A percentile compares a stretch with the other conserved stretches of the same genome.
Conservation (phyloP, 192 early-diverging fungal genomes). For the Physocladia obscura region DNA sequence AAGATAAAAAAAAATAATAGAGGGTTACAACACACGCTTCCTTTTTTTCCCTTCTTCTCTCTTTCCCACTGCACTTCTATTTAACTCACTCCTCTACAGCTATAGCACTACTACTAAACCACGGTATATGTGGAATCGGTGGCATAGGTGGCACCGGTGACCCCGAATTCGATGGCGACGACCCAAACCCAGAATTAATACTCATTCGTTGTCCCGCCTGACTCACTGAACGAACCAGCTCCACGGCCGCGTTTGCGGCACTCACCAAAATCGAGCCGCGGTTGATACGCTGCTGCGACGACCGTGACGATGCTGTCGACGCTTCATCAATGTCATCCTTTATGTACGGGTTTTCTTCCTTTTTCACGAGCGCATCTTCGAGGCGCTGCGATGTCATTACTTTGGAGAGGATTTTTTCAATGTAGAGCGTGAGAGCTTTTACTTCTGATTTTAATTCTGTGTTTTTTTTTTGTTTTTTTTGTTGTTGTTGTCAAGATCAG, state of each 20-base stretch:
- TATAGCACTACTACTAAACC: too few relatives aligned
- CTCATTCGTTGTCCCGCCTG: too few relatives aligned
- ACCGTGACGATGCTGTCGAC: background rate
- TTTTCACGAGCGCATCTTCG: background rate
- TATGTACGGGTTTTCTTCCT: background rate
- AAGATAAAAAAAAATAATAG: too few relatives aligned
- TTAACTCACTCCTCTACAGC: too few relatives aligned
- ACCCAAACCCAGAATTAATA: too few relatives aligned
- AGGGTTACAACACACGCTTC: too few relatives aligned
- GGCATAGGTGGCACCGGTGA: too few relatives aligned
- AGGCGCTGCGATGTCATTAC: background rate
- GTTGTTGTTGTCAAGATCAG: background rate
- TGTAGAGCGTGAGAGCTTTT: slow-evolving; percentile 34
- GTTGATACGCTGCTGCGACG: background rate
- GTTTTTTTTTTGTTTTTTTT: background rate
- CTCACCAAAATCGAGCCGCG: background rate
- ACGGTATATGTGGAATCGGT: too few relatives aligned
- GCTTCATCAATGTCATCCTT: background rate
- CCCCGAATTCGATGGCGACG: too few relatives aligned
- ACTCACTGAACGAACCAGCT: slow-evolving; percentile 3
- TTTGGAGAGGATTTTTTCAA: slow-evolving; percentile 10
- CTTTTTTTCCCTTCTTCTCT: too few relatives aligned
- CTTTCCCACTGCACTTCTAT: too few relatives aligned
- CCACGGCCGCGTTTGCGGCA: background rate
- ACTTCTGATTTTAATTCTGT: slow-evolving; percentile 33